A percentile compares a stretch with the other conserved stretches of the same genome.
Conservation (phyloP, 306 rosid genomes). For the Pyrus communis region DNA sequence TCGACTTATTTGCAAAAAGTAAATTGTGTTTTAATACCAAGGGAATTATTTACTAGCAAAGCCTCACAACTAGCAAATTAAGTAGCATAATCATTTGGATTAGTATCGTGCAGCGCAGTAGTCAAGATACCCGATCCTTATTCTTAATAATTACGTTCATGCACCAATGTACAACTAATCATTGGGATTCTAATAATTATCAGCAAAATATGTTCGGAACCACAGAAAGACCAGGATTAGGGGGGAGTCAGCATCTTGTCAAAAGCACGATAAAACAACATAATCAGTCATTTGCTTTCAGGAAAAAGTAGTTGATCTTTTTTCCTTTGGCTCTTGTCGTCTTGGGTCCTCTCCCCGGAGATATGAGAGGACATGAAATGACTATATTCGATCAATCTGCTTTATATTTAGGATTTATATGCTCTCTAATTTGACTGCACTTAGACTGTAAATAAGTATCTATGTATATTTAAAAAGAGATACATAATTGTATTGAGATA, state of each 20-base stretch:
- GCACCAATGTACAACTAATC: slow-evolving; percentile 7
- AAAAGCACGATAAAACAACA: neutral
- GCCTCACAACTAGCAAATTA: too few relatives aligned
- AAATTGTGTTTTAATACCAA: too few relatives aligned
- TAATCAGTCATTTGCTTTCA: neutral
- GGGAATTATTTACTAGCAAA: too few relatives aligned
- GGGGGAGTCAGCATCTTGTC: slow-evolving; percentile 1
- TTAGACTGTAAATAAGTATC: too few relatives aligned
- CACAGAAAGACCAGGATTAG: neutral
- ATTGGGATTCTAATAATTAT: neutral
- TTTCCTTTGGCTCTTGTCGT: slow-evolving; percentile 1
- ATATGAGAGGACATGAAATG: neutral
- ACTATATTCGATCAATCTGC: neutral
- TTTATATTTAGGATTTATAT: neutral
- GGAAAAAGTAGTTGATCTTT: neutral
- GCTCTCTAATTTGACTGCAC: neutral
- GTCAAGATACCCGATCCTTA: neutral
- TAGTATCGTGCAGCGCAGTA: neutral
- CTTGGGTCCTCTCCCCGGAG: neutral
- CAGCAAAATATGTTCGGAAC: neutral
- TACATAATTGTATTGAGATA: too few relatives aligned
- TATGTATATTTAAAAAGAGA: too few relatives aligned
- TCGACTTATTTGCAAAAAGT: too few relatives aligned
- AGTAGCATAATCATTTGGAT: neutral
- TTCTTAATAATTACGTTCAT: slow-evolving; percentile 2